These are phyloP conservation scores for Colletotrichum chrysophilum DNA, from an alignment of 2,329 filamentous ascomycete genomes.

Conservation along the genomic window DNA sequence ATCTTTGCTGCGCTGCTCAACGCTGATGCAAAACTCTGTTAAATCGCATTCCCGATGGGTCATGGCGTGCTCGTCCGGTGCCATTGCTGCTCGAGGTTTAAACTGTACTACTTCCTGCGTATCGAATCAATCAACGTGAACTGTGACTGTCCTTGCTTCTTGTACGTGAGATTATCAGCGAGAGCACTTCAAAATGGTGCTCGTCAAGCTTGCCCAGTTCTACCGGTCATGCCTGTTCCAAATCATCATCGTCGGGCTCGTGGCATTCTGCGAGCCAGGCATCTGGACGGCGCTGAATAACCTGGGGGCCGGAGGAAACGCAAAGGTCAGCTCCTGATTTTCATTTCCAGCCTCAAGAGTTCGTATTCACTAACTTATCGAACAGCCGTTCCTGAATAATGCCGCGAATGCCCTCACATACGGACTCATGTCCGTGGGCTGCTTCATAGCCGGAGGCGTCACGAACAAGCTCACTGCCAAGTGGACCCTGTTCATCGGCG, in stretches of 20 bases:
- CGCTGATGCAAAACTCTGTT: neutral
- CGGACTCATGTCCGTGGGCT: conserved; percentile 15
- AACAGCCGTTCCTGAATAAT: neutral
- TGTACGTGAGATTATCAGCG: no score
- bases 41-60: conserved; percentile 1
- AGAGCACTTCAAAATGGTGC: neutral
- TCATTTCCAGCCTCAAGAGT: neutral
- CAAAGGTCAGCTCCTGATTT: neutral
- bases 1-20: neutral
- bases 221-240: conserved; percentile 14
- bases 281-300: conserved; percentile 28
- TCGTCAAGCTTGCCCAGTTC: neutral
- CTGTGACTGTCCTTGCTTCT: neutral
- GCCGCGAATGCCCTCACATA: conserved; percentile 12
- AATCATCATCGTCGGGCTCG: conserved; percentile 11
- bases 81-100: neutral
- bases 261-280: conserved; percentile 26
- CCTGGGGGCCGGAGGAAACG: conserved; percentile 25
- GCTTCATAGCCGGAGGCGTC: conserved; percentile 13
- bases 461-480: conserved; percentile 27
- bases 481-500: conserved; percentile 43
- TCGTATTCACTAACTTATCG: neutral
- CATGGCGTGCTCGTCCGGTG: neutral
- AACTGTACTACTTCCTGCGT: neutral
- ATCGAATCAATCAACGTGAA: no score